Evolutionary conservation across 148 eudicot genomes (phyloP).

Genomic region (Vaccinium myrtillus): DNA sequence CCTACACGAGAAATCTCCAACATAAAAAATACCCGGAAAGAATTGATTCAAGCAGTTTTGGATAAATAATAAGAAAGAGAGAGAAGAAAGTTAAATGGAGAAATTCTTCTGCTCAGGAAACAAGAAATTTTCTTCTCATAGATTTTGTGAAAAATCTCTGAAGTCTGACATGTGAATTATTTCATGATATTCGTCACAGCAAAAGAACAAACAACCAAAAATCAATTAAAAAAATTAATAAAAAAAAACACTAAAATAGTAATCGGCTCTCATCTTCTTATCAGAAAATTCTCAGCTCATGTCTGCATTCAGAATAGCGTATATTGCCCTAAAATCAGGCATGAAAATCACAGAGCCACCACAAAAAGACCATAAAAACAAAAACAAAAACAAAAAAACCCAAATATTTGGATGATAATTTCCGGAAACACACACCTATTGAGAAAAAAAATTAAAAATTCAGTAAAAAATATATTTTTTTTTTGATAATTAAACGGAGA

Average conservation of each 20-base stretch:
- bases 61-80: not conserved
- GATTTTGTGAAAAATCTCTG: conserved; percentile 19
- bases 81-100: not conserved
- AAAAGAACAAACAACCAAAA: not conserved
- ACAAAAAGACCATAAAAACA: not conserved
- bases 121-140: conserved; percentile 24
- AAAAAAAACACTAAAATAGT: not conserved
- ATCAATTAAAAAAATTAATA: no score
- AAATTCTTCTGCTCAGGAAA: conserved; percentile 20
- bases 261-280: conserved; percentile 18
- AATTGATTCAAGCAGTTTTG: no score
- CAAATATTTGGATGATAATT: not conserved
- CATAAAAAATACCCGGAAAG: no score
- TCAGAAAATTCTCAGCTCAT: not conserved
- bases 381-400: no score
- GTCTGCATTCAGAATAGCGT: conserved; percentile 22
- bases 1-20: no score
- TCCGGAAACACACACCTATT: not conserved
- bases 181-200: conserved; percentile 23
- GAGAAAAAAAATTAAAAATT: not conserved
- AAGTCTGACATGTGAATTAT: conserved; percentile 33
- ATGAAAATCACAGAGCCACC: conserved; percentile 16
- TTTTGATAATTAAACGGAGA: conserved; percentile 16
- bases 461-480: no score
- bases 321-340: conserved; percentile 20